These are phyloP conservation scores for Phlebiopsis flavidoalba DNA, from an alignment of 768 basidiomycete species.

Conservation along the genomic window DNA sequence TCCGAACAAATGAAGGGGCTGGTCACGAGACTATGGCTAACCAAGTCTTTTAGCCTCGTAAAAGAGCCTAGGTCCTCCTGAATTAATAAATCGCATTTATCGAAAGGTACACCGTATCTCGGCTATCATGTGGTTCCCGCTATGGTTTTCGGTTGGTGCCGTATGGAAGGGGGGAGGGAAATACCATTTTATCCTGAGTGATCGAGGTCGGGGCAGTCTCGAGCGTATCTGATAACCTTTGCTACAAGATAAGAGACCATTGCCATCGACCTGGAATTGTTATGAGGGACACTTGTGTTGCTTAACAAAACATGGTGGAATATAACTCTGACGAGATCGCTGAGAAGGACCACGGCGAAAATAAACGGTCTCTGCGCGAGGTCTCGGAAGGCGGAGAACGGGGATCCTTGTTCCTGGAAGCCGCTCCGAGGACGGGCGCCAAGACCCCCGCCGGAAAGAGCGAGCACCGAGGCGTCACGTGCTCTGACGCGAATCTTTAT, in stretches of 20 bases:
- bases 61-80: neutral
- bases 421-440: neutral
- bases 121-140: neutral
- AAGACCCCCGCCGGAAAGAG: neutral
- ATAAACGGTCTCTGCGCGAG: too few relatives aligned
- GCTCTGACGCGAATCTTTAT: conserved; percentile 8
- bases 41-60: neutral
- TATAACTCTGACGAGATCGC: neutral
- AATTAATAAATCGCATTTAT: neutral
- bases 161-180: neutral
- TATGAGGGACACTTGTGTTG: too few relatives aligned
- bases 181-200: neutral
- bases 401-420: neutral
- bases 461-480: conserved; percentile 1
- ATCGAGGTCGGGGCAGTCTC: neutral
- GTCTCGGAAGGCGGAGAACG: neutral
- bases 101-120: neutral
- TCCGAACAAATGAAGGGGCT: too few relatives aligned
- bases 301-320: too few relatives aligned
- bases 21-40: too few relatives aligned
- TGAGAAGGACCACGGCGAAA: too few relatives aligned
- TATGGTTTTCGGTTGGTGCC: neutral
- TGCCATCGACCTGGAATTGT: too few relatives aligned
- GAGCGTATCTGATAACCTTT: neutral
- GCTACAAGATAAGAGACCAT: too few relatives aligned